Conservation (phyloP, 805 yeast species). For the Wickerhamomyces subpelliculosus region DNA sequence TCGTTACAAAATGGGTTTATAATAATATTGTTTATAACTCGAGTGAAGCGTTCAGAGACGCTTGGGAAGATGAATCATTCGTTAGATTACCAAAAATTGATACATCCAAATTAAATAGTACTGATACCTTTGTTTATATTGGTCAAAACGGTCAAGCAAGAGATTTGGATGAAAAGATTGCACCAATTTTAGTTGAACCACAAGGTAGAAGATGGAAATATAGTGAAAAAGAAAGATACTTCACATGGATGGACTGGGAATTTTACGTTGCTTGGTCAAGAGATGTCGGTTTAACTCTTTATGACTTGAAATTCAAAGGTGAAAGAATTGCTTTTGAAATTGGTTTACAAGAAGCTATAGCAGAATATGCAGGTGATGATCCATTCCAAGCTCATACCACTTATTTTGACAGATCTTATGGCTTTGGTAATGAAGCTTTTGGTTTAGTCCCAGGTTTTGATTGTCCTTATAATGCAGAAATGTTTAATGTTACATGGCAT, state of each 20-base stretch:
- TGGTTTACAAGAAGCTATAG: constrained; percentile 24
- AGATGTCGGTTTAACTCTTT: constrained; percentile 20
- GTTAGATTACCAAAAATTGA: constrained; percentile 12
- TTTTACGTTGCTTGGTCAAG: constrained; percentile 20
- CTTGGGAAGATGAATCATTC: constrained; percentile 16
- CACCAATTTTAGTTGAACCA: constrained; percentile 20
- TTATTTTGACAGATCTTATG: constrained; percentile 20
- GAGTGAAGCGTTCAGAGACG: constrained; percentile 18
- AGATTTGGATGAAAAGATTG: constrained; percentile 17
- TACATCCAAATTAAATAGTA: constrained; percentile 2
- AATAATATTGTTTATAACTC: constrained; percentile 16
- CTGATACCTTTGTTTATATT: constrained; percentile 9
- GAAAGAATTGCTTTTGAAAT: constrained; percentile 23
- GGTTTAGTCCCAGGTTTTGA: constrained; percentile 24
- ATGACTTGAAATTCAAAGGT: constrained; percentile 22
- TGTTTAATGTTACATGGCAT: constrained; percentile 23
- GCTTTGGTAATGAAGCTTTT: constrained; percentile 24
- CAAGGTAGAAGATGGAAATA: constrained; percentile 23
- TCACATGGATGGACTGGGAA: constrained; percentile 26
- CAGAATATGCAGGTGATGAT: constrained; percentile 25
- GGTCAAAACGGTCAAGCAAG: constrained; percentile 7
- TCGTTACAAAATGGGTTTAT: constrained; percentile 17
- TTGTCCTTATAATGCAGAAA: constrained; percentile 24
- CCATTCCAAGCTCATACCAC: constrained; percentile 22
- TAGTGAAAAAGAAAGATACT: constrained; percentile 20